Evolutionary conservation across 2,329 filamentous ascomycete genomes (phyloP), one percentile per base, ranked within the genome.

Genomic region (Cladosporium sp.): DNA sequence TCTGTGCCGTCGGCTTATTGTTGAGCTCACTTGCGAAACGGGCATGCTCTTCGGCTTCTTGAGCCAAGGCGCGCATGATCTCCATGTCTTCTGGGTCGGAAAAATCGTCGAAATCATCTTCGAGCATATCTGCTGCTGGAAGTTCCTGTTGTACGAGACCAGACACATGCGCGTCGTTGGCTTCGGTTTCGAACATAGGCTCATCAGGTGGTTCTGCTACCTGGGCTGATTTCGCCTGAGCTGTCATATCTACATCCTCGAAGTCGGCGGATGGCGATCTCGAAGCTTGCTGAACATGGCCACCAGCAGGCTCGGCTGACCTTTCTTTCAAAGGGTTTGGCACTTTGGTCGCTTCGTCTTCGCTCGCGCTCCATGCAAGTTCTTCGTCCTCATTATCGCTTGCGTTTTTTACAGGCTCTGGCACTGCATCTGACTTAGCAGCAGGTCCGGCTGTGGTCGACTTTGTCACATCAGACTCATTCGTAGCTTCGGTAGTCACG

Each of bases 71-170:
- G 6, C 84, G 85, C 58, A 97, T 82, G 6, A 99, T 81, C 66
- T 96, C 92, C 70, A 92, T 92, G 63, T 97, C 93, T 73, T 96
- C 94, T 0, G 91, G 89, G 64, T 97, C 93, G 36, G 89, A 94
- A 66, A 80, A 80, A 55, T 79, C 78, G 34, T 82, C 77, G 36
- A 68, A 72, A 37, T 66, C 63, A 11, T 73, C 73, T 38, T 66
- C 69, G 25, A 66, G 56, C 1, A 50, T 14, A 14, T 36, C 56
- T 34, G 38, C 34, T 2, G 42, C n/a, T 3, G 61, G 56, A 8
- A 65, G n/a, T 19, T 68, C 66, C 54, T 69, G 70, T 30, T 73
- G 65, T 3, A 67, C 71, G 19, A 72, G 59, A 9, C 54, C 54
- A n/a, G 36, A 38, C 15, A 39, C 22, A 40, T 56, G 30, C 1